Base-by-base conservation (phyloP, 331 rosid genomes). In the Erythrophleum ivorense region DNA sequence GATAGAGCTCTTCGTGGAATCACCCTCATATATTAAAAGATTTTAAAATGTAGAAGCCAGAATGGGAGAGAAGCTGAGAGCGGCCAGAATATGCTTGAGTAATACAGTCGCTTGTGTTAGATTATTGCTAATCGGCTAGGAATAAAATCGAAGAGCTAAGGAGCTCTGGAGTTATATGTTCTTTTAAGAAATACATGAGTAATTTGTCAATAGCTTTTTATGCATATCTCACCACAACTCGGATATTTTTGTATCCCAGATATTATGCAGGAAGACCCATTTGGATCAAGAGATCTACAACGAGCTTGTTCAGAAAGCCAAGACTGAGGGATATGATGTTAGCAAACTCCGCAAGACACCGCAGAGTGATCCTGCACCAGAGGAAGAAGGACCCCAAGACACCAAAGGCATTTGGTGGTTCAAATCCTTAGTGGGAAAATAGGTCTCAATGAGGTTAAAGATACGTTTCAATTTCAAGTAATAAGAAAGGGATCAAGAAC, bases 401-500 rank as follows among this genome's bases (percentile, higher is more conserved):
- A 95, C 94, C 78, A 93, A 89, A 91, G 99, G 99, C 59, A 53
- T 89, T 34, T 95, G 99, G 99, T 95, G 98, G 98, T 0, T 95
- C 87, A 93, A 93, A 77, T 95, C 99, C 80, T 4, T 95, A 29
- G 1, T 95, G 0, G 99, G 97, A 80, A 89, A 84, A 80, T 90
- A 89, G 87, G 33, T 33, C 68, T 33, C 45, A 38, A 66, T 38
- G 59, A 52, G 34, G 76, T 41, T 80, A 50, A 71, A 49, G 6
- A 63, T 58, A 49, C 36, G 54, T 63, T 55, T 65, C 66, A 50
- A 31, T 63, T 68, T 58, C 60, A 64, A 21, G 57, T 86, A 41
- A 40, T 62, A 73, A 86, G 79, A 59, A 71, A 68, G 49, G 33
- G 45, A 74, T 46, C 29, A 9, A 53, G 57, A 34, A 68, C 62